These are phyloP conservation scores for Crithidia bombi DNA, from an alignment of 208 protist species.

Conservation along the genomic window DNA sequence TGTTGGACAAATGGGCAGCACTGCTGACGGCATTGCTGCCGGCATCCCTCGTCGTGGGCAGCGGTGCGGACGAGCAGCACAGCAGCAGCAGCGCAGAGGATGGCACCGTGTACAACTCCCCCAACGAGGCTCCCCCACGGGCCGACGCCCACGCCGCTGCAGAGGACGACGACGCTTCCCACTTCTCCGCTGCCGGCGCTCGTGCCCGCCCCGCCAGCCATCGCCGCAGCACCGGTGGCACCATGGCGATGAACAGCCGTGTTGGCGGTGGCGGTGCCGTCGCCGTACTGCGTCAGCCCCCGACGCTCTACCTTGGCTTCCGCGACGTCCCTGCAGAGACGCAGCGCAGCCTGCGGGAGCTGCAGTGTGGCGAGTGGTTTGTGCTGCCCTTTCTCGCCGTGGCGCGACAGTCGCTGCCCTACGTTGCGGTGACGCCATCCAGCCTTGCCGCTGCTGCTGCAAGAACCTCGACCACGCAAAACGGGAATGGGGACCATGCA, in stretches of 20 bases:
- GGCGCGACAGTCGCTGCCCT: conserved; percentile 46
- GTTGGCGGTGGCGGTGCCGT: neutral
- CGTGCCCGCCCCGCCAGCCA: neutral
- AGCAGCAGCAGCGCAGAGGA: neutral
- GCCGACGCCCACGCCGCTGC: neutral
- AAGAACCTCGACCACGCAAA: neutral
- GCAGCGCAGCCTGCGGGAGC: conserved; percentile 45
- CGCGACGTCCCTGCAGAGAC: conserved; percentile 62
- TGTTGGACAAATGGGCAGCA: conserved; percentile 38
- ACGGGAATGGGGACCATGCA: neutral
- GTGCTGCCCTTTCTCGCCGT: conserved; percentile 70
- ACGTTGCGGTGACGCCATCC: conserved; percentile 16
- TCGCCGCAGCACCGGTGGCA: conserved; percentile 12
- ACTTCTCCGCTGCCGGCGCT: neutral
- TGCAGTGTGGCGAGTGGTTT: conserved; percentile 59
- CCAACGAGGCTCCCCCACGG: too few species aligned
- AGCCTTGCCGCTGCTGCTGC: neutral
- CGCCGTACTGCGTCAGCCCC: conserved; percentile 32
- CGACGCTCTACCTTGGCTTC: conserved; percentile 68
- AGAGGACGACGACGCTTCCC: neutral
- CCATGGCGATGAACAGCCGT: neutral
- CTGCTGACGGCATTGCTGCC: conserved; percentile 37
- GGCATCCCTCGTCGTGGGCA: conserved; percentile 21
- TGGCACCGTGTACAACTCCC: neutral
- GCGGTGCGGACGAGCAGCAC: neutral